Percentiles rank a stretch among this genome's conserved stretches.
Conservation (phyloP, 257 asterid genomes). For the Rehmannia glutinosa region DNA sequence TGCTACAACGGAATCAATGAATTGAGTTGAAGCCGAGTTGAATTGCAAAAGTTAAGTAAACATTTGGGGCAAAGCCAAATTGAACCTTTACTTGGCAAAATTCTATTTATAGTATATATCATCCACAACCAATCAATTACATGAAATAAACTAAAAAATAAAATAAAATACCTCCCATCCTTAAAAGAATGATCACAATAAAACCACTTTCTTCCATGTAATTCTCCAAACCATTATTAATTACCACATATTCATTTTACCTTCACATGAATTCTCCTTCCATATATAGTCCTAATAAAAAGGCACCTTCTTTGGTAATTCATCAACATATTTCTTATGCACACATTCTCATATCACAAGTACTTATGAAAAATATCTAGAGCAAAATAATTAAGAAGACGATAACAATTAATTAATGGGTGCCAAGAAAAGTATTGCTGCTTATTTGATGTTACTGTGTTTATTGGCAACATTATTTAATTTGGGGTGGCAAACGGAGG, state of each 20-base stretch:
- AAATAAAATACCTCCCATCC: background rate
- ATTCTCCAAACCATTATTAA: background rate
- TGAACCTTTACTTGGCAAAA: too few relatives aligned
- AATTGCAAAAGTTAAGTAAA: too few relatives aligned
- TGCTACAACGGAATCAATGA: too few relatives aligned
- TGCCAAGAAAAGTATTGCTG: background rate
- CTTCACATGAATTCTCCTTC: too few relatives aligned
- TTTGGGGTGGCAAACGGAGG: background rate
- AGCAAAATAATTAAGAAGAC: background rate
- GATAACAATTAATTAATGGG: background rate
- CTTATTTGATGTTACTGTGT: conserved; percentile 4
- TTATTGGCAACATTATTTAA: conserved; percentile 9
- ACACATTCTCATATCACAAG: background rate
- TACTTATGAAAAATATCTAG: background rate
- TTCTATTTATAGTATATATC: background rate
- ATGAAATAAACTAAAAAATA: background rate
- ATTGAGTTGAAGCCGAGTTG: too few relatives aligned
- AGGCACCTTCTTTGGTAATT: background rate
- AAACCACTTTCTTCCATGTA: background rate
- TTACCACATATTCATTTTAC: background rate
- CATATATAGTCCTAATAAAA: background rate
- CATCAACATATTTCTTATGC: background rate
- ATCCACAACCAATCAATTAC: background rate
- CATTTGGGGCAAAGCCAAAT: too few relatives aligned
- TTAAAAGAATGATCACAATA: background rate